A percentile compares a stretch with the other conserved stretches of the same genome.
phyloP scores from a whole-genome alignment of 2,329 filamentous ascomycete genomes.

The Stenocarpella maydis region DNA sequence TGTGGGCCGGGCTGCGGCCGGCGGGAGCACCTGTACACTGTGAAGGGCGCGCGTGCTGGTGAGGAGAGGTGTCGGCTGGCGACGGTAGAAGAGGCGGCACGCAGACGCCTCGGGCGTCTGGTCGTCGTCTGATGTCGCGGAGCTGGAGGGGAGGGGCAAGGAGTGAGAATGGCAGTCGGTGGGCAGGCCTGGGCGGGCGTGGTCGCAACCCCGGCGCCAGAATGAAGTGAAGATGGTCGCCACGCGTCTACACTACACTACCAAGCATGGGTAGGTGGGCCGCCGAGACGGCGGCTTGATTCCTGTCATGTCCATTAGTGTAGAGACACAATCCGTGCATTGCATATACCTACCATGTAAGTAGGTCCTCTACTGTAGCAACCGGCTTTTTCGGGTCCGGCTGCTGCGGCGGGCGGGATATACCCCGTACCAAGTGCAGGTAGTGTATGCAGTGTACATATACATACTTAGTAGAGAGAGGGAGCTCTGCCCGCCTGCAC shows the following conservation, averaged over 20 bases:
- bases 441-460: not conserved
- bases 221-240: conserved; percentile 21
- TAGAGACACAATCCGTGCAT: not conserved
- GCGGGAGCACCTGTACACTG: not conserved
- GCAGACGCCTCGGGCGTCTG: not conserved
- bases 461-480: no score
- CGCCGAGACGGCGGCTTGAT: conserved; percentile 3
- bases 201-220: conserved; percentile 4
- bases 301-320: conserved; percentile 10
- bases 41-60: not conserved
- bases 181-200: not conserved
- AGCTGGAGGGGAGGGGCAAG: not conserved
- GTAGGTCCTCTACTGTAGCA: conserved; percentile 12
- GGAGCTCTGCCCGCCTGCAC: no score
- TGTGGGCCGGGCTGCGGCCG: not conserved
- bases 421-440: no score
- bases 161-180: not conserved
- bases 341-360: not conserved
- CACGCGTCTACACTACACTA: conserved; percentile 25
- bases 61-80: not conserved
- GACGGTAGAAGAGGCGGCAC: not conserved
- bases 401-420: conserved; percentile 11
- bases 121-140: conserved; percentile 14
- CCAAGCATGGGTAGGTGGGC: conserved; percentile 7
- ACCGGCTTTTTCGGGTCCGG: conserved; percentile 24